These are phyloP conservation scores for Hirsutella rhossiliensis DNA, from an alignment of 2,329 filamentous ascomycete genomes.

Conservation along the genomic window DNA sequence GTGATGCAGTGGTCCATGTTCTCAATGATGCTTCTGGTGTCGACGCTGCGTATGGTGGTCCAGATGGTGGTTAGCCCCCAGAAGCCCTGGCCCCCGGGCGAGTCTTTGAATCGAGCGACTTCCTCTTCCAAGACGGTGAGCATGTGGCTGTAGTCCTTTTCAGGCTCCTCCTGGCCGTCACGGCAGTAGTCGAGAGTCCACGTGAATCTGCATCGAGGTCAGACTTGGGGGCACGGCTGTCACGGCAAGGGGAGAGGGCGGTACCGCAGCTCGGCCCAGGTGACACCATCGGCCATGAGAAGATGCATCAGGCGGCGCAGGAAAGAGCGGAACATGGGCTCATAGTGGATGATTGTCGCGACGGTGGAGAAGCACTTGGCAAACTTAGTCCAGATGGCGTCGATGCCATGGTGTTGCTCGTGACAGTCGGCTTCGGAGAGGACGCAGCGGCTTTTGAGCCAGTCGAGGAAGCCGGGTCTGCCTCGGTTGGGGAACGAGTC, in stretches of 20 bases:
- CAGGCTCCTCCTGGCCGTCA: constrained; percentile 50
- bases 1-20: constrained; percentile 82
- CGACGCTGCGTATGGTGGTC: constrained; percentile 57
- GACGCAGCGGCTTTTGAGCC: constrained; percentile 62
- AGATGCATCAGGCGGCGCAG: constrained; percentile 58
- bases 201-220: constrained; percentile 36
- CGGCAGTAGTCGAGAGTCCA: constrained; percentile 62
- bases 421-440: constrained; percentile 63
- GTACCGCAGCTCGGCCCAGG: constrained; percentile 66
- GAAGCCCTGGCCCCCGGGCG: constrained; percentile 60
- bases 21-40: constrained; percentile 56
- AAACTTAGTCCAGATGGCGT: constrained; percentile 81
- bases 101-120: constrained; percentile 60
- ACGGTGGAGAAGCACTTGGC: constrained; percentile 60
- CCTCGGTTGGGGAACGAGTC: constrained; percentile 65
- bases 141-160: constrained; percentile 56
- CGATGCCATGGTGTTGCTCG: constrained; percentile 69
- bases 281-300: constrained; percentile 69
- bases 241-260: constrained; percentile 2
- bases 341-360: constrained; percentile 70
- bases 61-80: constrained; percentile 81
- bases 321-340: constrained; percentile 75
- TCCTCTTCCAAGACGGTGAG: constrained; percentile 68
- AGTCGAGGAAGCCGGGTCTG: constrained; percentile 58
- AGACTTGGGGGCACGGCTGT: not conserved